A percentile compares a stretch with the other conserved stretches of the same genome.
Conservation (phyloP, 2,329 filamentous ascomycete genomes). For the Apiospora marii region DNA sequence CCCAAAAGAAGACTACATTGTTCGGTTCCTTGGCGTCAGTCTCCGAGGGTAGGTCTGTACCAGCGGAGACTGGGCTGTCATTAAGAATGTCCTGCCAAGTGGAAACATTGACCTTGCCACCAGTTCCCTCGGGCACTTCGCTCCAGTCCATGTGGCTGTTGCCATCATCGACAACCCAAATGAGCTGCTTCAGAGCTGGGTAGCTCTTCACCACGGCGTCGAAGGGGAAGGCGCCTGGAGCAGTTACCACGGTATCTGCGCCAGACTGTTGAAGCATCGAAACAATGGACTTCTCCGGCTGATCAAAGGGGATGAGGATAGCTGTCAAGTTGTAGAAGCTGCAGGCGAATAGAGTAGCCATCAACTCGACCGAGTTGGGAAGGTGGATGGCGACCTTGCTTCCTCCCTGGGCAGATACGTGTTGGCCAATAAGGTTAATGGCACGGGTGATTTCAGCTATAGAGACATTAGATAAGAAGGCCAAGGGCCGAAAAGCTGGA, state of each 20-base stretch:
- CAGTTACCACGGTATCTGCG: constrained; percentile 83
- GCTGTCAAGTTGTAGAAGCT: constrained; percentile 88
- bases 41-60: constrained; percentile 69
- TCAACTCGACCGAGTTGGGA: constrained; percentile 90
- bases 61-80: constrained; percentile 67
- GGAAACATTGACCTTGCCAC: constrained; percentile 78
- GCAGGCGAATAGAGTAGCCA: constrained; percentile 84
- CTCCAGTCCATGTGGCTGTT: constrained; percentile 96
- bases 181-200: constrained; percentile 75
- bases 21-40: constrained; percentile 61
- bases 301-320: constrained; percentile 85
- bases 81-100: constrained; percentile 92
- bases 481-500: background rate
- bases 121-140: constrained; percentile 80
- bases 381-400: constrained; percentile 88
- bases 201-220: constrained; percentile 74
- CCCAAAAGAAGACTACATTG: constrained; percentile 74
- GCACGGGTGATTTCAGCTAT: constrained; percentile 78
- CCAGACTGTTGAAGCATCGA: constrained; percentile 76
- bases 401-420: constrained; percentile 74
- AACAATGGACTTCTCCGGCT: constrained; percentile 72
- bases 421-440: constrained; percentile 85
- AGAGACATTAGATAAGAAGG: constrained; percentile 34
- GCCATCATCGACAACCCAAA: constrained; percentile 93
- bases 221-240: constrained; percentile 86